These are phyloP conservation scores for Marasmius sp. DNA, from an alignment of 1,284 basidiomycete genomes.

Conservation along the genomic window DNA sequence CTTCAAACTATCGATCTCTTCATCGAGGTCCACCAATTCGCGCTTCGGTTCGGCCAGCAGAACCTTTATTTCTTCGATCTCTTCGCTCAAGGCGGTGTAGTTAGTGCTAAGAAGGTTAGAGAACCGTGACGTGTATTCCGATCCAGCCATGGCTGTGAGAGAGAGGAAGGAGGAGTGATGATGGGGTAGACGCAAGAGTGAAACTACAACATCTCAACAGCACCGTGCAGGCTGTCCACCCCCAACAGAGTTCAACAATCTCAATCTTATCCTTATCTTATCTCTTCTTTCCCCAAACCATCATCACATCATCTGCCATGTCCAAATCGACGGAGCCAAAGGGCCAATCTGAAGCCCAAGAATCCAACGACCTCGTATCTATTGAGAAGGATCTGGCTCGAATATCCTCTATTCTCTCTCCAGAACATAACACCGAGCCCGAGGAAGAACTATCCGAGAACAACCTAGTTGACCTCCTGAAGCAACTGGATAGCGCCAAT, in stretches of 20 bases:
- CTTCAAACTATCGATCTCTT: background rate
- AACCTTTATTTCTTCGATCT: background rate
- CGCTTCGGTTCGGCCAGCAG: background rate
- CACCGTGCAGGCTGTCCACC: too few relatives aligned
- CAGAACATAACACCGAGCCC: background rate
- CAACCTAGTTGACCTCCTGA: constrained; percentile 48
- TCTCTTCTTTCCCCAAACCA: too few relatives aligned
- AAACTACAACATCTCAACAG: too few relatives aligned
- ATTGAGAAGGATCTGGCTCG: constrained; percentile 3
- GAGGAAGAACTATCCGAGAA: constrained; percentile 31
- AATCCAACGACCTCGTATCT: background rate
- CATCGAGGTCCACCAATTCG: background rate
- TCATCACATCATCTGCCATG: too few relatives aligned
- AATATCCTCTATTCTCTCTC: constrained; percentile 1
- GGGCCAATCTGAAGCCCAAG: background rate
- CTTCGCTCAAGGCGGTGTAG: background rate
- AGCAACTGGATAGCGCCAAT: constrained; percentile 51
- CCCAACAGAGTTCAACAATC: too few relatives aligned
- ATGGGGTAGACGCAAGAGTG: too few relatives aligned
- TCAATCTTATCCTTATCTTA: too few relatives aligned
- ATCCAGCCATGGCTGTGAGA: too few relatives aligned
- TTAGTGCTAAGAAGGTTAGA: background rate
- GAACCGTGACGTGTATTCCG: constrained; percentile 10
- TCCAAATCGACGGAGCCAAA: too few relatives aligned
- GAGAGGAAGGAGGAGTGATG: too few relatives aligned